Base-by-base conservation (phyloP, 2,329 filamentous ascomycete genomes). In the Colletotrichum sp. region DNA sequence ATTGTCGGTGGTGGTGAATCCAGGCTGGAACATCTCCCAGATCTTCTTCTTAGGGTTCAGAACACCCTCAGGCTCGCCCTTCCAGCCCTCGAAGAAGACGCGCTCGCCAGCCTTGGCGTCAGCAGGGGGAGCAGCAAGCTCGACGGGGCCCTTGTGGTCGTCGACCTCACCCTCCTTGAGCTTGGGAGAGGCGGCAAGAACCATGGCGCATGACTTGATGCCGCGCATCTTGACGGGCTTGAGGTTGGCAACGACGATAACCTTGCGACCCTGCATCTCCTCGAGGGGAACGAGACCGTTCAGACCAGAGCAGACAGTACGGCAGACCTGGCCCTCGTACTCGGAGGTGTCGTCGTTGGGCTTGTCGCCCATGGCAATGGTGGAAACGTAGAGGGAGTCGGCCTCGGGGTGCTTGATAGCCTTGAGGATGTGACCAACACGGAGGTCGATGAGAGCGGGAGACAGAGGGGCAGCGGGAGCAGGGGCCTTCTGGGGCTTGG, bases 11-110 rank as follows among this genome's bases (percentile, higher is more conserved):
- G 96, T 99, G 34, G 95, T 98, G 88, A 99, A 99, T 0, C 96
- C 97, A 2, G 96, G 96, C 90, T 99, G 96, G 87, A 98, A 95
- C 12, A 91, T 95, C 90, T 99, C 97, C 96, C 96, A 99, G 77
- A 99, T 89, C 93, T 99, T 99, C 93, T 99, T 99, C 93, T 99
- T 99, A 75, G 97, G 97, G 90, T 99, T 99, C 74, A 99, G 90
- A 68, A 96, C 92, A 78, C 93, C 94, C 90, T 99, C 97, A 0
- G 97, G 96, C 89, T 98, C 95, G 76, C 95, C 96, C 85, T 95
- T 90, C 93, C 95, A 99, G 64, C 97, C 97, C 84, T 99, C 95
- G 83, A 99, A 99, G 90, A 90, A 96, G 68, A 99, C 95, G 16
- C 95, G 90, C 83, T 98, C 95, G 75, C 97, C 97, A 8, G 96